Evolutionary conservation across 345 rosid species (phyloP).

Genomic region (Eutrema japonicum): DNA sequence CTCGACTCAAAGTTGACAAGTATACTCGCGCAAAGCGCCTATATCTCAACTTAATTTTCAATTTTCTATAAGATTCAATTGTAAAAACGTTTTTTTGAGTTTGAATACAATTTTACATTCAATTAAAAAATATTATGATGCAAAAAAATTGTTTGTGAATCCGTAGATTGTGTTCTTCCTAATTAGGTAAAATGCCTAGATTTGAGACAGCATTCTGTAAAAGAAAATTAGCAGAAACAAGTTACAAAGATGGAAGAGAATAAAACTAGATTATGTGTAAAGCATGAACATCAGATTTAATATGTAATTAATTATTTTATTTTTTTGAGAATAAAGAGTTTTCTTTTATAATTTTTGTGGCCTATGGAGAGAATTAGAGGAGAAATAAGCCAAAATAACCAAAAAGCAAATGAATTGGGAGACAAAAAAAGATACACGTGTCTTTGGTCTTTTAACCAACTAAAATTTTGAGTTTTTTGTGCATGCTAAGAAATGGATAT

Average conservation of each 20-base stretch:
- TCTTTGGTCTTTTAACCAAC: neutral
- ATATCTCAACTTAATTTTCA: too few relatives aligned
- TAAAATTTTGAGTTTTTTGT: too few relatives aligned
- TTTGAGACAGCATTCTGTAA: slow-evolving; percentile 25
- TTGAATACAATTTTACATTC: too few relatives aligned
- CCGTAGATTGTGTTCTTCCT: slow-evolving; percentile 32
- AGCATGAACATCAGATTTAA: neutral
- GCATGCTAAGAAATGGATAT: too few relatives aligned
- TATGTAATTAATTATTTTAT: neutral
- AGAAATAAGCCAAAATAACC: slow-evolving; percentile 8
- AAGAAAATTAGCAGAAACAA: slow-evolving; percentile 11
- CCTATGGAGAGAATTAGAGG: slow-evolving; percentile 5
- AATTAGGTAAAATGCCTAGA: slow-evolving; percentile 24
- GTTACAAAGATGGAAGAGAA: slow-evolving; percentile 12
- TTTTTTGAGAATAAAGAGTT: neutral
- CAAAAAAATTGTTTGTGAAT: neutral
- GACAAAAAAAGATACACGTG: slow-evolving; percentile 1
- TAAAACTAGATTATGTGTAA: slow-evolving; percentile 22
- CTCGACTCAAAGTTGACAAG: too few relatives aligned
- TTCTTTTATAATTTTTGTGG: neutral
- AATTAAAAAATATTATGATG: neutral
- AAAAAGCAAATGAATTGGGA: slow-evolving; percentile 1
- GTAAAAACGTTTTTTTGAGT: too few relatives aligned
- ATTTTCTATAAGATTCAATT: too few relatives aligned
- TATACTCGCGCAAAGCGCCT: too few relatives aligned